Evolutionary conservation across 1,284 basidiomycete species (phyloP), one percentile per base, ranked within the genome.

Genomic region (Ustilago shanxiensis): DNA sequence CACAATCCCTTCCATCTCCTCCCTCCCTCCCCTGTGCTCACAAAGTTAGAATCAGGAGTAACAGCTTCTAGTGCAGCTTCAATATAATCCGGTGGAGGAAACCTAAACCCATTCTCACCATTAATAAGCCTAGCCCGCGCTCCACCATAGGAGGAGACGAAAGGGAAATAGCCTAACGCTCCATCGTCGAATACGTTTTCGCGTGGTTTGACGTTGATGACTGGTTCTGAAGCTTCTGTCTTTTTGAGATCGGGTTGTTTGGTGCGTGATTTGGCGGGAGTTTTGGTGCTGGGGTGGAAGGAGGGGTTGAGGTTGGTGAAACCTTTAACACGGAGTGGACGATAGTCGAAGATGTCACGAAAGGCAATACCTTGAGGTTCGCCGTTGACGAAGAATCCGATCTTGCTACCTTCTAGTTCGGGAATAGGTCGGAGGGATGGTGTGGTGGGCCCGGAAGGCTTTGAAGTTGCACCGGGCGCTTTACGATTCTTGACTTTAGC

Each of bases 331-430:
- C 60, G 67, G 8, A 98, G 89, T 9, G 94, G 96, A 10, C 94
- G 89, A 85, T 92, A 99, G 86, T 97, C 95, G 86, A 94, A 95
- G 14, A 99, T 72, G 78, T 98, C 92, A 47, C 91, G 88, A 85
- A 95, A 99, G 2, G 96, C 97, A 37, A 90, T 88, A 10, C 93
- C 93, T 81, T 96, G 93, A 49, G 90, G 91, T 86, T 92, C 89
- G 8, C 97, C 97, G 77, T 99, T 98, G 64, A 98, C 89, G 86
- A 94, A 98, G 87, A 98, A 99, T 0, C 91, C 91, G 63, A 99
- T 90, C 61, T 90, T 90, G 0, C 94, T 95, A 18, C 90, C 90
- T 2, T 88, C 79, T 3, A 98, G 89, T 20, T 88, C 91, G 0
- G 93, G 92, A 7, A 98, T 87, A 10, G 90, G 89, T 3, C 93